Percentiles rank a stretch among this genome's conserved stretches.
Evolutionary conservation across 768 basidiomycete species (phyloP).

Genomic region (Mycena maculata): DNA sequence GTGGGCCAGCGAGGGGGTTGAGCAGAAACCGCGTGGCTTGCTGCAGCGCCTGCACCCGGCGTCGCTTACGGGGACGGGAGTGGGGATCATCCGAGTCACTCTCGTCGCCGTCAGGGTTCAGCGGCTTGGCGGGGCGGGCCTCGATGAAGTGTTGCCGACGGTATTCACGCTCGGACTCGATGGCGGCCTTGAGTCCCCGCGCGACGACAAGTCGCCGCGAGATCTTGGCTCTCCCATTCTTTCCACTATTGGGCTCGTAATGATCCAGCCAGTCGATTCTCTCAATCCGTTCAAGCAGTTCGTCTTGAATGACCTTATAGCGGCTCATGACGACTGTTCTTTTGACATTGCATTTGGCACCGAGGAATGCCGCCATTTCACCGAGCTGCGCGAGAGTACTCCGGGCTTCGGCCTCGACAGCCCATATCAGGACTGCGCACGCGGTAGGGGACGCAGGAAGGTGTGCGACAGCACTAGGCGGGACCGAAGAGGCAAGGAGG

Average conservation of each 20-base stretch:
- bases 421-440: conserved; percentile 76
- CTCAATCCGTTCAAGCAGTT: conserved; percentile 67
- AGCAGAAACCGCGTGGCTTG: conserved; percentile 68
- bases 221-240: conserved; percentile 66
- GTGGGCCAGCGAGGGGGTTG: conserved; percentile 60
- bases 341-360: conserved; percentile 59
- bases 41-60: conserved; percentile 48
- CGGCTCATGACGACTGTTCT: conserved; percentile 72
- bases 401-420: conserved; percentile 75
- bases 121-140: neutral
- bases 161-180: conserved; percentile 75
- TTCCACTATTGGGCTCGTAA: conserved; percentile 61
- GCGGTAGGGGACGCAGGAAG: conserved; percentile 64
- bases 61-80: conserved; percentile 42
- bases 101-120: conserved; percentile 21
- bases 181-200: conserved; percentile 73
- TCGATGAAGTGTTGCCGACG: conserved; percentile 54
- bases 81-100: conserved; percentile 20
- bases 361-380: conserved; percentile 70
- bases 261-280: conserved; percentile 82
- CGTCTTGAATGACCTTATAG: conserved; percentile 74
- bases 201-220: conserved; percentile 75
- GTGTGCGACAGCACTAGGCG: conserved; percentile 49
- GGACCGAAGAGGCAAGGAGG: conserved; percentile 52
- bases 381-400: conserved; percentile 63